Evolutionary conservation across 202 grass and related monocot species (phyloP).

Genomic region (Zoysia matrella): DNA sequence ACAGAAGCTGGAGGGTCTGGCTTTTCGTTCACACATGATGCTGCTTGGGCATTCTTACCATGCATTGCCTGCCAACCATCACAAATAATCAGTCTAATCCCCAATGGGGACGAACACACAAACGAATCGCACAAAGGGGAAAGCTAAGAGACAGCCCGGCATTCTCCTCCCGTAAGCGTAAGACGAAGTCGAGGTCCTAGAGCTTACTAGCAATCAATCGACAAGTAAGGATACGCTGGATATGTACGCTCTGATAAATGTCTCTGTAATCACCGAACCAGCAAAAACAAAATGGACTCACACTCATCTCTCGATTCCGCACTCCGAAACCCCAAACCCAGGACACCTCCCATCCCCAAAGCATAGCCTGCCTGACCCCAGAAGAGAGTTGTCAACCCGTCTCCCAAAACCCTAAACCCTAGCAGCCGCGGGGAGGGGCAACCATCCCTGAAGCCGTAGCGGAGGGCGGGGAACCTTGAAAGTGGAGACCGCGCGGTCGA

Average conservation of each 20-base stretch:
- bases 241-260: background rate
- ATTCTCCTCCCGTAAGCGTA: background rate
- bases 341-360: too few relatives aligned
- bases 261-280: too few relatives aligned
- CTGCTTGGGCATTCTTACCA: constrained; percentile 23
- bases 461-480: constrained; percentile 54
- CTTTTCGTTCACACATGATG: constrained; percentile 37
- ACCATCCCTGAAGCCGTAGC: background rate
- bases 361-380: too few relatives aligned
- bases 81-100: constrained; percentile 9
- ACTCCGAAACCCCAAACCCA: too few relatives aligned
- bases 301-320: too few relatives aligned
- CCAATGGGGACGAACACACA: constrained; percentile 1
- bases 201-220: too few relatives aligned
- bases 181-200: background rate
- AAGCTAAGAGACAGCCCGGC: background rate
- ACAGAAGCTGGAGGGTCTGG: background rate
- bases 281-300: too few relatives aligned
- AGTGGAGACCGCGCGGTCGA: constrained; percentile 67
- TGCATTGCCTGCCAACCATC: constrained; percentile 55
- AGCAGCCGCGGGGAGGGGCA: background rate
- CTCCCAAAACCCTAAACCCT: constrained; percentile 48
- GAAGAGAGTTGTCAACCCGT: too few relatives aligned
- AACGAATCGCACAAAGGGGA: background rate
- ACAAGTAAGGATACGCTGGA: background rate